Evolutionary conservation across 177 flowering plant genomes (phyloP).

Genomic region (Telopea speciosissima): DNA sequence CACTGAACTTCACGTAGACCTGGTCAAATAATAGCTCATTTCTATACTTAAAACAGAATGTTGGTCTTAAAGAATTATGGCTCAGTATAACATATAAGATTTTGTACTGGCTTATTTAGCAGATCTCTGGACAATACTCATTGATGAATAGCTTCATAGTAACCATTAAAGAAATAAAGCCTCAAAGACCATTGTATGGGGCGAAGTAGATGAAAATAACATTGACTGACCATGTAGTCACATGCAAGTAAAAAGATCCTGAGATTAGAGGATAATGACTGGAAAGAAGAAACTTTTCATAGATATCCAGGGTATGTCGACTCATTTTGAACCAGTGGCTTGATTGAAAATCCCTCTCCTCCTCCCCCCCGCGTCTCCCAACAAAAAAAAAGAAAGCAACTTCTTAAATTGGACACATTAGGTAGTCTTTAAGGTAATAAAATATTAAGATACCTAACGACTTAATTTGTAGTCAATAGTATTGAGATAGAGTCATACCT

Average conservation of each 20-base stretch:
- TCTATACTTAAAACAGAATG: not conserved
- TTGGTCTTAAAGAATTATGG: not conserved
- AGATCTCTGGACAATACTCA: no score
- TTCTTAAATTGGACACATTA: not conserved
- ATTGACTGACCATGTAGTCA: not conserved
- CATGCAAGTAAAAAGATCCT: not conserved
- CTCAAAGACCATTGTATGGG: no score
- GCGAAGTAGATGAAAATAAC: no score
- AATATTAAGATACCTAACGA: not conserved
- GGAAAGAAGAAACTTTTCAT: not conserved
- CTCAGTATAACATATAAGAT: not conserved
- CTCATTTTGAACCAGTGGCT: not conserved
- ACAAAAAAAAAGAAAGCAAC: not conserved
- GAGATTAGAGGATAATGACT: not conserved
- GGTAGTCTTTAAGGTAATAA: not conserved
- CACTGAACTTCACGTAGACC: constrained; percentile 89
- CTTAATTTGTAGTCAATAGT: not conserved
- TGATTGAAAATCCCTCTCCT: not conserved
- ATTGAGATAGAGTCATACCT: constrained; percentile 35
- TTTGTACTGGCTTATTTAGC: no score
- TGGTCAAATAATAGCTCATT: constrained; percentile 24
- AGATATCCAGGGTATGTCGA: not conserved
- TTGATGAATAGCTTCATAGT: no score
- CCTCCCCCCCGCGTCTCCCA: no score
- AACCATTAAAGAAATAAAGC: no score